Conservation (phyloP, 108 stramenopile genomes). For the Cyclotella choctawhatcheeana region DNA sequence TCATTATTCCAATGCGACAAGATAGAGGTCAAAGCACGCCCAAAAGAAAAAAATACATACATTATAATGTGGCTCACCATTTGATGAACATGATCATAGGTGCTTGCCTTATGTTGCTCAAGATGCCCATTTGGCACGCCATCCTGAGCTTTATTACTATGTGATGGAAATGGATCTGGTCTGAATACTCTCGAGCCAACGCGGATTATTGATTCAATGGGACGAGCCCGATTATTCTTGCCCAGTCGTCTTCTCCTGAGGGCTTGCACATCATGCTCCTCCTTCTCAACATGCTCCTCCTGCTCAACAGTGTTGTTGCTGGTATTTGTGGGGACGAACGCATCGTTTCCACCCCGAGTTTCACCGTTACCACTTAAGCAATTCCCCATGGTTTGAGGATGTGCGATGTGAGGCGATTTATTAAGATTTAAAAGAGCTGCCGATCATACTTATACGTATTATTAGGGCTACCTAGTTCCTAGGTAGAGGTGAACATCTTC, state of each 20-base stretch:
- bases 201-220: conserved; percentile 18
- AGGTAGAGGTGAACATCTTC: no score
- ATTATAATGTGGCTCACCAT: conserved; percentile 13
- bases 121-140: not conserved
- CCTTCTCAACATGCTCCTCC: no score
- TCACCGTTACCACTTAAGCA: not conserved
- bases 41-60: not conserved
- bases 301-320: not conserved
- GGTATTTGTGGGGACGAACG: not conserved
- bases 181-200: conserved; percentile 23
- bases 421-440: no score
- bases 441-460: no score
- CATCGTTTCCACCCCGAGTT: not conserved
- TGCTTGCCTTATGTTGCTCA: conserved; percentile 23
- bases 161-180: conserved; percentile 6
- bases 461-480: no score
- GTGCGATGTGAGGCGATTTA: no score
- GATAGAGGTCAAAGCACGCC: not conserved
- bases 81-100: conserved; percentile 42
- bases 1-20: not conserved
- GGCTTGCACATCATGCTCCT: no score
- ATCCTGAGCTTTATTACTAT: not conserved
- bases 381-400: conserved; percentile 26
- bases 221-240: not conserved
- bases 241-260: not conserved